These are phyloP conservation scores for Selaginella tamariscina DNA, from an alignment of 75 land plant genomes.

Conservation along the genomic window DNA sequence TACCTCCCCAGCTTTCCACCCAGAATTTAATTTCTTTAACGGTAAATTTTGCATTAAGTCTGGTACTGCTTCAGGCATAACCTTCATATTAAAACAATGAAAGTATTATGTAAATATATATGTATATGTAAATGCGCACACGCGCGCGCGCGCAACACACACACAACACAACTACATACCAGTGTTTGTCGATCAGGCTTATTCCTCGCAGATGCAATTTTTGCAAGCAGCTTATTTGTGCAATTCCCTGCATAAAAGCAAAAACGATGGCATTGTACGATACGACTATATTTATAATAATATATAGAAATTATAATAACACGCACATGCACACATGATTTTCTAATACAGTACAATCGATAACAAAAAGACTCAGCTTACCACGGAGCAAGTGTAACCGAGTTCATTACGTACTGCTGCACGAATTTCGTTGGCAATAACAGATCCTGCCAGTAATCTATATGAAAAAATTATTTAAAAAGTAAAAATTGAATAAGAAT, in stretches of 20 bases:
- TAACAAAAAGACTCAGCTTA: neutral
- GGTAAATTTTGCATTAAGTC: slow-evolving; percentile 24
- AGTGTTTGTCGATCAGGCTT: slow-evolving; percentile 30
- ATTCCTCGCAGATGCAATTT: slow-evolving; percentile 31
- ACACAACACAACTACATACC: slow-evolving; percentile 13
- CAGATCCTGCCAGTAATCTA: slow-evolving; percentile 28
- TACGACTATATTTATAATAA: neutral
- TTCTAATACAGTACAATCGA: neutral
- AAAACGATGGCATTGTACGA: neutral
- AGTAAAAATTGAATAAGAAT: no score
- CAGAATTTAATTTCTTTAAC: slow-evolving; percentile 28
- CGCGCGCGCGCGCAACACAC: neutral
- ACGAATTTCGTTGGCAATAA: slow-evolving; percentile 27
- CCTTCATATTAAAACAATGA: slow-evolving; percentile 8
- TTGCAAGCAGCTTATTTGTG: slow-evolving; percentile 30
- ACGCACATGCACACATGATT: neutral
- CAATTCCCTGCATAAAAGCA: slow-evolving; percentile 19
- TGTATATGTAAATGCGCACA: neutral
- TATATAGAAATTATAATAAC: neutral
- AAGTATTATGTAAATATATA: neutral
- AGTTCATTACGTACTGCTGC: slow-evolving; percentile 19
- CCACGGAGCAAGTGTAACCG: slow-evolving; percentile 32
- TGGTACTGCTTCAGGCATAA: slow-evolving; percentile 24
- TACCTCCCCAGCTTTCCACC: slow-evolving; percentile 36
- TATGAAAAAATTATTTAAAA: no score